Base-by-base conservation (phyloP, 139 green algal genomes). In the Microglena sp. region DNA sequence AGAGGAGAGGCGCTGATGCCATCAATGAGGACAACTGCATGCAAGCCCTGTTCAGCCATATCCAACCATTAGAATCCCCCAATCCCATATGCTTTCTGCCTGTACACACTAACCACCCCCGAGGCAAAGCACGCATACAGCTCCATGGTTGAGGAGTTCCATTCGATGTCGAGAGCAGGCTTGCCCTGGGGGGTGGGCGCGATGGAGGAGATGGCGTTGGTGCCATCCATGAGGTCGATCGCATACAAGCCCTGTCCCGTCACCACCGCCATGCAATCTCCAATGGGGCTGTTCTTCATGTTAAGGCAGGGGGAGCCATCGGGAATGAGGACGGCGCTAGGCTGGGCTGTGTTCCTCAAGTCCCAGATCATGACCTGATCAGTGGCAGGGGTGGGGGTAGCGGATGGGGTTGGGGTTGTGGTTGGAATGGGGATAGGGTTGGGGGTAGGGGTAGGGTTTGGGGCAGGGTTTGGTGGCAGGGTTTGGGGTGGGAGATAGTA, bases 81-180 rank as follows among this genome's bases (percentile, higher is more conserved):
- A n/a, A n/a, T n/a, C n/a, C n/a, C n/a, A n/a, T n/a, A n/a, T n/a
- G n/a, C n/a, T n/a, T n/a, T 36, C 61, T 57, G 40, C 36, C 26
- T 67, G 61, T 67, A 67, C 61, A 58, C 61, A 22, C 5, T 43
- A 5, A 58, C 36, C 4, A 58, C 11, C 15, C 61, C 61, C 4
- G 26, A 27, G 34, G 43, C 40, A 3, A 36, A 36, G 15, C 24
- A 36, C 2, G 64, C 70, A 24, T 77, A 77, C 24, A 77, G 27
- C 70, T 77, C 70, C 1, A 6, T 44, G 1, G 70, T 77, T 35
- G 18, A 31, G 4, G 22, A 53, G 64, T 77, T 77, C 64, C 64
- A 77, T 0, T 8, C 4, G 4, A 76, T 55, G 55, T 67, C 69
- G 1, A 50, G 0, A 31, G 33, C 50, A 1, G 69, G 69, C 4